Base-by-base conservation (phyloP, 2,329 filamentous ascomycete species). In the Albophoma yamanashiensis region DNA sequence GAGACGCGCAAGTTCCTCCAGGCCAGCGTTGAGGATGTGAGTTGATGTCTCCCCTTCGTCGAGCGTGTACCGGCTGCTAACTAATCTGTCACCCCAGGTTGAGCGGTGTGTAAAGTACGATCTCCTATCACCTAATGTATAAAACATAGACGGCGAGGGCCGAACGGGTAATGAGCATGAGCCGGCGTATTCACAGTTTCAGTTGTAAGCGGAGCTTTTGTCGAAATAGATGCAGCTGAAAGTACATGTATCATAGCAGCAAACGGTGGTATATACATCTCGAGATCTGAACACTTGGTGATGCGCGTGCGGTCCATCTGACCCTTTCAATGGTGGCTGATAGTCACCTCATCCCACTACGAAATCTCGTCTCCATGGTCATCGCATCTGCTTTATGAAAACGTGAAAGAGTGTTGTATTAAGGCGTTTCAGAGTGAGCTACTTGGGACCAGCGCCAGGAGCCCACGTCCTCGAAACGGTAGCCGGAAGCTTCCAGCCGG, bases 101-200 rank as follows among this genome's bases (percentile, higher is more conserved):
- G 92, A 96, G 74, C 82, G 84, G 69, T 96, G 91, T 71, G 92
- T 97, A 68, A 94, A 92, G 71, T 96, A 93, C 66, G 92, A 97
- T 74, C 82, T 91, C 64, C 77, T 97, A 62, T 91, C 91, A 56
- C 92, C 92, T 3, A 96, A 96, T 77, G 86, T 96, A 64, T 96
- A 76, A 70, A n/a, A 76, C 4, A 36, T 58, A 50, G 20, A 36
- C 43, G n/a, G 55, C 39, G 38, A 45, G n/a, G n/a, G 5, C 6
- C 20, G 31, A 55, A 34, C 11, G 50, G 50, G 50, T 20, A 14
- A 34, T 55, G 50, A 55, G 31, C 31, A 55, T 38, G 50, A 55
- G 20, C 31, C 20, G 50, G 50, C 50, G 31, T 11, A n/a, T 36
- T 38, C 31, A 12, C 31, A 20, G 1, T 22, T 55, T 38, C 31